These are phyloP conservation scores for Candida lessepsii DNA, from an alignment of 805 yeast species.

Conservation along the genomic window DNA sequence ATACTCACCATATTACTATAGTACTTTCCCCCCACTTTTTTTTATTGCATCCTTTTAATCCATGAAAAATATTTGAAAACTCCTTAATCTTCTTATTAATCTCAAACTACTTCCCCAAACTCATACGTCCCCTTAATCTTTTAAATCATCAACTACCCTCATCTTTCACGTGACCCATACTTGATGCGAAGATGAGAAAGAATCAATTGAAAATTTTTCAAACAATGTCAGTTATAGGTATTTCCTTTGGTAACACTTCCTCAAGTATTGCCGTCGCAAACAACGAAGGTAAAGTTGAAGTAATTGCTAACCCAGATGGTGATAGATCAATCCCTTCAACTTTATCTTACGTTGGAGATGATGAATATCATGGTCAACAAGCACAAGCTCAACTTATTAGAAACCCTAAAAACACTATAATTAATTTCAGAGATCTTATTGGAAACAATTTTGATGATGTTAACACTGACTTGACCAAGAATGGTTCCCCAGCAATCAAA, in stretches of 20 bases:
- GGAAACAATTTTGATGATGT: conserved; percentile 73
- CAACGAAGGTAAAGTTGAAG: conserved; percentile 89
- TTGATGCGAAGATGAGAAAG: not conserved
- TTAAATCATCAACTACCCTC: no score
- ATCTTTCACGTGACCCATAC: not conserved
- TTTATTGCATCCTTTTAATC: not conserved
- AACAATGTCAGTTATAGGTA: conserved; percentile 64
- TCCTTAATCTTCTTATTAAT: no score
- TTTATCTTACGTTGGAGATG: conserved; percentile 86
- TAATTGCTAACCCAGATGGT: conserved; percentile 98
- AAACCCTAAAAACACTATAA: conserved; percentile 81
- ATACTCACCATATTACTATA: no score
- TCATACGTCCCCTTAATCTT: no score
- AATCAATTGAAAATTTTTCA: conserved; percentile 6
- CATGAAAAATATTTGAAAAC: no score
- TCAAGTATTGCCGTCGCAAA: conserved; percentile 89
- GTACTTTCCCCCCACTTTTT: no score
- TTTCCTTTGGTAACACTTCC: conserved; percentile 94
- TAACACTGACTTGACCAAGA: conserved; percentile 52
- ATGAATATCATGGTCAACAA: conserved; percentile 97
- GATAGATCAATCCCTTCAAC: conserved; percentile 95
- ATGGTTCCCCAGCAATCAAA: conserved; percentile 61
- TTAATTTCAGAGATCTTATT: conserved; percentile 90
- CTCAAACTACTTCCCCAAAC: no score
- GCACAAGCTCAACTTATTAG: conserved; percentile 90